Conservation (phyloP, 495 filamentous ascomycete genomes). For the Chaetomium fimeti region DNA sequence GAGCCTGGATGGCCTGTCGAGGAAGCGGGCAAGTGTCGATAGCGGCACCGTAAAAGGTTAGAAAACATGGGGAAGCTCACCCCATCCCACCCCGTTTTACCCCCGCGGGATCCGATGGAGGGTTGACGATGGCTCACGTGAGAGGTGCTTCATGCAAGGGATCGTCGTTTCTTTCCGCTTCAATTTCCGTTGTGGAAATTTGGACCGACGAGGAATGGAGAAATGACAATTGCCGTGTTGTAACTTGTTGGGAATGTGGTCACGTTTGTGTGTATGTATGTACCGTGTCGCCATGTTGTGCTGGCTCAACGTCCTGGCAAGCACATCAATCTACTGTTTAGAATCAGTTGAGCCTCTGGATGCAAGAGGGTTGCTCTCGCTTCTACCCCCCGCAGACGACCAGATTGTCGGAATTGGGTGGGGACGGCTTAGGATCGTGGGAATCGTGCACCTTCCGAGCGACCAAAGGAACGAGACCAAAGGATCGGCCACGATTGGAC, state of each 20-base stretch:
- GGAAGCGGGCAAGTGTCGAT: slow-evolving; percentile 7
- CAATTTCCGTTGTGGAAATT: slow-evolving; percentile 8
- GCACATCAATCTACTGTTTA: not conserved
- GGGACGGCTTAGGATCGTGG: not conserved
- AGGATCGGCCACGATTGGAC: not conserved
- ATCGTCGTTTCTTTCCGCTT: slow-evolving; percentile 7
- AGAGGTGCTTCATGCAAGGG: not conserved
- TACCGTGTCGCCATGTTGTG: no score
- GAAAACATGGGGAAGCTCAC: slow-evolving; percentile 6
- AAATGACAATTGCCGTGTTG: not conserved
- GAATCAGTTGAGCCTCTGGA: not conserved
- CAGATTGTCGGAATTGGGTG: slow-evolving; percentile 10
- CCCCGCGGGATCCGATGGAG: not conserved
- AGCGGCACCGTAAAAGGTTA: slow-evolving; percentile 3
- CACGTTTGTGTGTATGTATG: not conserved
- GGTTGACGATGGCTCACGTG: slow-evolving; percentile 9
- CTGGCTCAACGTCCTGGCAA: not conserved
- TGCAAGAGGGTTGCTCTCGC: not conserved
- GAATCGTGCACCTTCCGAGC: not conserved
- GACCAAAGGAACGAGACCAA: not conserved
- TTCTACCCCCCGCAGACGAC: slow-evolving; percentile 3
- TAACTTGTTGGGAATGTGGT: not conserved
- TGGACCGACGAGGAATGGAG: not conserved
- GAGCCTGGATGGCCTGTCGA: slow-evolving; percentile 1
- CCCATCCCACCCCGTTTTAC: not conserved